phyloP scores from a whole-genome alignment of 306 rosid species.

The Pyrus bretschneideri region DNA sequence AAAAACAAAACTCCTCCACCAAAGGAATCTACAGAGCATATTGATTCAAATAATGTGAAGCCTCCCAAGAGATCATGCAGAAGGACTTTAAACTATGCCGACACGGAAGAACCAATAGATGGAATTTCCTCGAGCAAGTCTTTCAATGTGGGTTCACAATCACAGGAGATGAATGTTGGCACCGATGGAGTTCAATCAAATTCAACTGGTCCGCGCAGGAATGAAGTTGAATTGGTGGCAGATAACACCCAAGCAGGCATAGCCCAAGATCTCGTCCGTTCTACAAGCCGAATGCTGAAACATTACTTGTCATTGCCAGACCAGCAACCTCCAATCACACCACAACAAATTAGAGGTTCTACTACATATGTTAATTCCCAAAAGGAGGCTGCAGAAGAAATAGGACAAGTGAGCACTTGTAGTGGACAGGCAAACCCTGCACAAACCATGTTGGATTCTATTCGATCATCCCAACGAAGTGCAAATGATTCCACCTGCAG shows the following conservation, averaged over 20 bases:
- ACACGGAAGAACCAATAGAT: constrained; percentile 24
- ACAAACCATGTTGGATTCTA: neutral
- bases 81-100: constrained; percentile 49
- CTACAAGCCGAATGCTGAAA: constrained; percentile 19
- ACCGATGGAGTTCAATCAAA: constrained; percentile 1
- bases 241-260: constrained; percentile 18
- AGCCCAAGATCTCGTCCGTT: constrained; percentile 13
- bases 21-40: constrained; percentile 15
- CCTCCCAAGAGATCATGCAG: constrained; percentile 36
- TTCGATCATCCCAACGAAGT: constrained; percentile 9
- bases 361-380: constrained; percentile 18
- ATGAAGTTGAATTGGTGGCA: constrained; percentile 14
- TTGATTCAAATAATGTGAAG: constrained; percentile 19
- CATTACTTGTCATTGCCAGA: constrained; percentile 17
- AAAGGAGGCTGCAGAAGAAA: constrained; percentile 13
- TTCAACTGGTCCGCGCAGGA: constrained; percentile 14
- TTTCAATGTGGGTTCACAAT: constrained; percentile 4
- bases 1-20: constrained; percentile 28
- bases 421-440: constrained; percentile 14
- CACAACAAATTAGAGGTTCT: constrained; percentile 13
- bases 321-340: constrained; percentile 14
- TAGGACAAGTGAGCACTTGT: constrained; percentile 7
- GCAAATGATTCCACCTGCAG: neutral
- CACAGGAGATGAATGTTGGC: neutral
- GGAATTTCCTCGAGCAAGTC: constrained; percentile 22